Evolutionary conservation across 768 basidiomycete species (phyloP), one percentile per base, ranked within the genome.

Genomic region (Collybia nuda): DNA sequence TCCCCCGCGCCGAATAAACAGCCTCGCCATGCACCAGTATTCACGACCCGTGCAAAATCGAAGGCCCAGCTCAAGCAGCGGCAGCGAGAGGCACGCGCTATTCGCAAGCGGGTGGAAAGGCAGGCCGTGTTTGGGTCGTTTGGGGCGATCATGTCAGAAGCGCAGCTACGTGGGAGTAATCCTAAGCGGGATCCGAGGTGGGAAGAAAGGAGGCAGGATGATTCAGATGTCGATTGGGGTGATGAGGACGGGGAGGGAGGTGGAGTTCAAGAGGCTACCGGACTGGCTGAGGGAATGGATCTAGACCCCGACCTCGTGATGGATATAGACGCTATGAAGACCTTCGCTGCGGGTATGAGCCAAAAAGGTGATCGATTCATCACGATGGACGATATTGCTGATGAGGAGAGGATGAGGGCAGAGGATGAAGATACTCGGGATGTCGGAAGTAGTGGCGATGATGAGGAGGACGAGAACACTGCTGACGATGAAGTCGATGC

Each of bases 361-460:
- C 54, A 24, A 18, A 62, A 41, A 48, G 62, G 52, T 12, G 45
- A 43, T 19, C 48, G 47, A 48, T 76, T 76, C 53, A 66, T 78
- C 40, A 85, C 84, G n/a, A 81, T 84, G 67, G 86, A 84, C 58
- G 88, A 91, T 65, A 58, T 89, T 18, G 76, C 69, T 40, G 85
- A 86, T 62, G 75, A 68, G 1, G 57, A 67, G 17, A 71, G 76
- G 1, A 84, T 85, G 58, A 90, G 89, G 66, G 68, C 68, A 2
- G 79, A 80, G 46, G 73, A 72, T 49, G 66, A 63, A 55, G 78
- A 39, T 45, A 50, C 35, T 36, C 82, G 85, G 56, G 82, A 84
- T 50, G 78, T 61, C 4, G 70, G 62, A 0, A 61, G 59, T 48
- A 61, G 55, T 24, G 63, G 54, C 6, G 64, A 60, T 0, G 68